Percentiles rank a stretch among this genome's conserved stretches.
Conservation (phyloP, 1,139 yeast species). For the Pichia terricola region DNA sequence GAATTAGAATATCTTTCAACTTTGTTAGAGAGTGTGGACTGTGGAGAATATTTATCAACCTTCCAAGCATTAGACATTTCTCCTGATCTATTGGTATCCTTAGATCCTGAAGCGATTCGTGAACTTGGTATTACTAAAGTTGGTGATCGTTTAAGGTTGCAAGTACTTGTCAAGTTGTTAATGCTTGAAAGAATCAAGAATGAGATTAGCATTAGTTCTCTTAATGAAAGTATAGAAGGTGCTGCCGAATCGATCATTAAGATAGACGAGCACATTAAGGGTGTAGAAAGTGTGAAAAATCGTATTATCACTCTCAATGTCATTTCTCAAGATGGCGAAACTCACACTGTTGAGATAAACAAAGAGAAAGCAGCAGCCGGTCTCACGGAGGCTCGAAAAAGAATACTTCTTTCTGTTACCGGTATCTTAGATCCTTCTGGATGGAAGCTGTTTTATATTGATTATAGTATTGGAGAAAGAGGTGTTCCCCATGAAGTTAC, state of each 20-base stretch:
- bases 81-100: constrained; percentile 47
- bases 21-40: constrained; percentile 25
- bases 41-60: constrained; percentile 17
- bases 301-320: constrained; percentile 38
- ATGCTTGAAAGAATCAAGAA: constrained; percentile 31
- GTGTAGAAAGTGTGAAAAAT: not conserved
- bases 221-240: constrained; percentile 24
- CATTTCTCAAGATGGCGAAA: constrained; percentile 68
- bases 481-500: constrained; percentile 58
- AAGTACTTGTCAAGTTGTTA: constrained; percentile 40
- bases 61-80: constrained; percentile 43
- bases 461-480: constrained; percentile 35
- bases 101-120: constrained; percentile 60
- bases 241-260: constrained; percentile 20
- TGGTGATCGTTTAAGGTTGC: constrained; percentile 72
- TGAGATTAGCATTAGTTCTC: constrained; percentile 28
- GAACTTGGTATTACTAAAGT: constrained; percentile 69
- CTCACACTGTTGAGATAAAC: constrained; percentile 60
- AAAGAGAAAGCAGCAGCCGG: constrained; percentile 41
- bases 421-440: constrained; percentile 30
- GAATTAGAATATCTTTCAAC: constrained; percentile 6
- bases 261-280: constrained; percentile 8
- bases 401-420: constrained; percentile 47
- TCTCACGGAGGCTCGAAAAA: constrained; percentile 69
- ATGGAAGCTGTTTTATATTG: constrained; percentile 42